Conservation (phyloP, 2,329 filamentous ascomycete species). For the Cladophialophora yegresii region DNA sequence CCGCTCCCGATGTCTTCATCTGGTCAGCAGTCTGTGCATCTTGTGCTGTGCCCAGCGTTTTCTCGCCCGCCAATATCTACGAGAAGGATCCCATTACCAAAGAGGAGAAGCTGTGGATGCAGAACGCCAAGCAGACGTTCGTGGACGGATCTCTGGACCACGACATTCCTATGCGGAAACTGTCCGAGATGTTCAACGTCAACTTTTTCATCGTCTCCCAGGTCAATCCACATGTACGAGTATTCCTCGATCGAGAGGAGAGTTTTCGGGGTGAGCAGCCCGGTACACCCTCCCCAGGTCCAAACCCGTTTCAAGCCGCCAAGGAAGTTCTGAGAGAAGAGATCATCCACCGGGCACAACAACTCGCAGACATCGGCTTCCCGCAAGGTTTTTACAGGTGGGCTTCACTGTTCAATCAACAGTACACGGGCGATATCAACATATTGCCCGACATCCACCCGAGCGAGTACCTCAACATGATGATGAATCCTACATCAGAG, state of each 20-base stretch:
- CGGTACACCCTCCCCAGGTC: slow-evolving; percentile 23
- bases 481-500: slow-evolving; percentile 80
- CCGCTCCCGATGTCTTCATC: slow-evolving; percentile 89
- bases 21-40: slow-evolving; percentile 94
- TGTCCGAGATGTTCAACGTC: slow-evolving; percentile 96
- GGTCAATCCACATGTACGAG: slow-evolving; percentile 90
- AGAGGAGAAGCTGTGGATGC: slow-evolving; percentile 78
- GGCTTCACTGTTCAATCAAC: slow-evolving; percentile 79
- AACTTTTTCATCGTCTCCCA: slow-evolving; percentile 98
- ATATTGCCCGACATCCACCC: slow-evolving; percentile 80
- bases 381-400: slow-evolving; percentile 77
- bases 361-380: slow-evolving; percentile 77
- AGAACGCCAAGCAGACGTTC: slow-evolving; percentile 69
- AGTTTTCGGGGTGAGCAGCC: slow-evolving; percentile 45
- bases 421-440: slow-evolving; percentile 93
- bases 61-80: slow-evolving; percentile 74
- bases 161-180: slow-evolving; percentile 83
- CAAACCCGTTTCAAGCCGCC: slow-evolving; percentile 56
- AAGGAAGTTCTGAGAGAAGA: slow-evolving; percentile 77
- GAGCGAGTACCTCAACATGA: slow-evolving; percentile 71
- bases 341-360: slow-evolving; percentile 75
- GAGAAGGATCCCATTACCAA: slow-evolving; percentile 84
- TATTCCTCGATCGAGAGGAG: slow-evolving; percentile 78
- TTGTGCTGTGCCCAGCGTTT: slow-evolving; percentile 81
- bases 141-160: slow-evolving; percentile 96